Base-by-base conservation (phyloP, 768 basidiomycete species). In the Tricholoma sp. region DNA sequence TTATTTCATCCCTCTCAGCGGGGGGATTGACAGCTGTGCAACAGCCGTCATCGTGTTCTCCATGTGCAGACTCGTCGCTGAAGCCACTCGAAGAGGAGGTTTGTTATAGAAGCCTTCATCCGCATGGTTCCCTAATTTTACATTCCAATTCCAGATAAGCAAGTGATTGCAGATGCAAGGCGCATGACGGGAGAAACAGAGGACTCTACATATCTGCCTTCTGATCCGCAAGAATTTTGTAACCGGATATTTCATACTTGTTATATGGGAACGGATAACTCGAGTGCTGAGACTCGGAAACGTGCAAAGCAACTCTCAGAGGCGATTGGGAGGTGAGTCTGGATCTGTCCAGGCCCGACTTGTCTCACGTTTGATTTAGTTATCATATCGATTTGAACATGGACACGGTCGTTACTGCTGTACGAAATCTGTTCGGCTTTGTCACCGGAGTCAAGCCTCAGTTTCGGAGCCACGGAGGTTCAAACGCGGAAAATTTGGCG, bases 181-280 rank as follows among this genome's bases (percentile, higher is more conserved):
- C 83, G 95, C 45, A 94, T 99, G 57, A 83, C 80, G 0, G 93
- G 95, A 4, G 92, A 96, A 67, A 79, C 87, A 0, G 85, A 85
- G 54, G 85, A 82, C 57, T 96, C 95, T 1, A 73, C 73, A 1
- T 98, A 98, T 67, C 65, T 93, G 24, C 96, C 97, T 1, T 79
- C 83, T 0, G 94, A 99, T 69, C 84, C 95, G 0, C 83, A 79
- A 47, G 97, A 98, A 67, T 94, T 98, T 64, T 84, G 85, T 24
- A 79, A 76, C 54, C 80, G 93, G 22, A 86, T 98, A 54, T 96
- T 99, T 76, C 95, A 98, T 70, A 96, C 95, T 0, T 97, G 94
- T 71, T 99, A 96, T 72, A 98, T 99, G 97, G 96, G 96, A 5
- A 99, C 97, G 0, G 91, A 94, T 70, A 95, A 98, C 69, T 98